These are phyloP conservation scores for Linnemannia hyalina DNA, from an alignment of 192 early-diverging fungal genomes.

Conservation along the genomic window DNA sequence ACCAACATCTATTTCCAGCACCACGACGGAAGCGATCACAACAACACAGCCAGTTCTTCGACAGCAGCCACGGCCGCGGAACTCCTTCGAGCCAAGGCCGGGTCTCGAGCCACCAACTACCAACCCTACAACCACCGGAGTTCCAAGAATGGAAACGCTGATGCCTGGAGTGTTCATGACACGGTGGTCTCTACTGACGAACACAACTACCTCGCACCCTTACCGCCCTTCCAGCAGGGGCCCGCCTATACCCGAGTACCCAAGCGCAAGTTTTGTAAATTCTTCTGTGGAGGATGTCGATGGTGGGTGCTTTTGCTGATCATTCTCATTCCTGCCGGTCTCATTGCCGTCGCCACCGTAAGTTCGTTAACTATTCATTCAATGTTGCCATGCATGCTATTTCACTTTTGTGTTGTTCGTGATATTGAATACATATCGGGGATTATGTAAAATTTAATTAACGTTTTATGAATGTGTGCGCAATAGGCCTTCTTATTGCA, in stretches of 20 bases:
- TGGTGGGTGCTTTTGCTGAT: slow-evolving; percentile 45
- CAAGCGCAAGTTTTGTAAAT: slow-evolving; percentile 40
- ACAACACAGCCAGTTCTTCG: slow-evolving; percentile 1
- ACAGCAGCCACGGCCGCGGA: slow-evolving; percentile 12
- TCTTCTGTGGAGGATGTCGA: slow-evolving; percentile 45
- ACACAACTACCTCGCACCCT: slow-evolving; percentile 44
- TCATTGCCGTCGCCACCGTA: slow-evolving; percentile 22
- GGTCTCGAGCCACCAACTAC: slow-evolving; percentile 20
- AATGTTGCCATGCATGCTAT: background rate
- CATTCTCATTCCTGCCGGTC: slow-evolving; percentile 18
- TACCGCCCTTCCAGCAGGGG: slow-evolving; percentile 45
- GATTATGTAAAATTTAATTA: background rate
- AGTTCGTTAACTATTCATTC: background rate
- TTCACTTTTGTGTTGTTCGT: background rate
- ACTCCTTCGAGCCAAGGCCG: slow-evolving; percentile 18
- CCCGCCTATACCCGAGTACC: slow-evolving; percentile 44
- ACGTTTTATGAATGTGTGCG: background rate
- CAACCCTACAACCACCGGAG: background rate
- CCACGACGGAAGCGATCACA: background rate
- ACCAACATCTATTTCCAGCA: background rate
- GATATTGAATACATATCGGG: background rate
- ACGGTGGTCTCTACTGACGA: slow-evolving; percentile 25
- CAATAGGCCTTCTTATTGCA: slow-evolving; percentile 32
- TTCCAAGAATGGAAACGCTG: slow-evolving; percentile 6
- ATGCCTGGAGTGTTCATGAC: slow-evolving; percentile 23